Evolutionary conservation across 257 asterid species (phyloP).

Genomic region (Nicotiana tabacum): DNA sequence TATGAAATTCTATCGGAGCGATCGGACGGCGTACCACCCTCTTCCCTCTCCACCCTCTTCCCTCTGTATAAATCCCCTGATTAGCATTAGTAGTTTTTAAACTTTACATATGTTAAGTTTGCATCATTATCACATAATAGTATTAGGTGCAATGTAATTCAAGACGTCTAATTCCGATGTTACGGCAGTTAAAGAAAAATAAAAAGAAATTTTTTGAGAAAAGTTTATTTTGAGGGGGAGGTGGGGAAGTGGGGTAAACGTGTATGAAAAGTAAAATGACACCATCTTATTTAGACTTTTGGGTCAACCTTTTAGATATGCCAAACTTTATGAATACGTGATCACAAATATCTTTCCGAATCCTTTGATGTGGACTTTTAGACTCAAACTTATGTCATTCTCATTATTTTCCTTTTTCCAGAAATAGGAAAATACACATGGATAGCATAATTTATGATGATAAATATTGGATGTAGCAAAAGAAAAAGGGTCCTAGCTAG

Average conservation of each 20-base stretch:
- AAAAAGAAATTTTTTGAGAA: not conserved
- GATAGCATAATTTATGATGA: too few species aligned
- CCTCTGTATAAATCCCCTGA: too few species aligned
- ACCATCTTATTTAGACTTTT: not conserved
- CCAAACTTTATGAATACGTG: not conserved
- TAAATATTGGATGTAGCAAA: not conserved
- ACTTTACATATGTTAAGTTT: not conserved
- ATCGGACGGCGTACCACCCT: too few species aligned
- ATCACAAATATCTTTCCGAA: not conserved
- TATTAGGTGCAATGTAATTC: not conserved
- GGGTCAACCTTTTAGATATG: slow-evolving; percentile 3
- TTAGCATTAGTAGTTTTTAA: too few species aligned
- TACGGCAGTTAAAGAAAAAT: not conserved
- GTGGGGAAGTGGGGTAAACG: not conserved
- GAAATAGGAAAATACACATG: not conserved
- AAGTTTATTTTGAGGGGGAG: not conserved
- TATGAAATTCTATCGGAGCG: too few species aligned
- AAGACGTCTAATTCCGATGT: not conserved
- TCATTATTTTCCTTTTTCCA: not conserved
- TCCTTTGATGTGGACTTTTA: slow-evolving; percentile 2
- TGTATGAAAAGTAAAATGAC: not conserved
- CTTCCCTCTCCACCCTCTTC: too few species aligned
- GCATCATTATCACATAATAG: not conserved
- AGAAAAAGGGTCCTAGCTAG: not conserved
- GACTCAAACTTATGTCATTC: not conserved